Base-by-base conservation (phyloP, 768 basidiomycete genomes). In the Suillus subalutaceus region DNA sequence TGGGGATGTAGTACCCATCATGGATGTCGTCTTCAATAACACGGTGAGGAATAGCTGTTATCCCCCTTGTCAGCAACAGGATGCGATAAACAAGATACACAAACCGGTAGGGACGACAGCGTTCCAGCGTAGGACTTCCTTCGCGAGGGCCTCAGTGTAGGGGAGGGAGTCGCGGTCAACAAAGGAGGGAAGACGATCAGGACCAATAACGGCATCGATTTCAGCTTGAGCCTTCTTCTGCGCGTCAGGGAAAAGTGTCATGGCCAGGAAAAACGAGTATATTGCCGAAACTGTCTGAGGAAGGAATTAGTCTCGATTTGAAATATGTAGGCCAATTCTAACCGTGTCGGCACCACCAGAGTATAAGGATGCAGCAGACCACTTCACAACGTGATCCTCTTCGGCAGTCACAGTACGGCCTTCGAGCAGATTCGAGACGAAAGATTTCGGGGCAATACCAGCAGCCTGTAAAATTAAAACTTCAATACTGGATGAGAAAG, bases 301-400 rank as follows among this genome's bases (percentile, higher is more conserved):
- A 56, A 32, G 18, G 18, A 43, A 43, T 60, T 0, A 60, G 10
- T 20, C 59, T 38, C 30, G 12, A 41, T 20, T 26, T 30, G 40
- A 41, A 59, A 59, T 16, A 20, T 7, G 18, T 10, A 30, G 16
- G 18, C 9, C 9, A 4, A 6, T 16, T 26, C 59, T 60, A 30
- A 60, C 59, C 16, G 59, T 60, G 30, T 60, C 59, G 30, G 59
- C 59, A 6, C 59, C 65, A 74, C 77, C 75, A 3, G 71, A 71
- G 46, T 77, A 77, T 65, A 77, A 46, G 3, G 75, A 77, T 48
- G 75, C 77, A 26, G 77, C 81, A 46, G 88, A 85, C 87, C 89
- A 90, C 73, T 89, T 91, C 67, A 92, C 79, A 67, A 83, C 78
- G 26, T 77, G 75, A 66, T 90, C 89, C 66, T 90, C 88, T 66